phyloP scores from a whole-genome alignment of 73 alveolate species.

The Paramecium biaurelia region DNA sequence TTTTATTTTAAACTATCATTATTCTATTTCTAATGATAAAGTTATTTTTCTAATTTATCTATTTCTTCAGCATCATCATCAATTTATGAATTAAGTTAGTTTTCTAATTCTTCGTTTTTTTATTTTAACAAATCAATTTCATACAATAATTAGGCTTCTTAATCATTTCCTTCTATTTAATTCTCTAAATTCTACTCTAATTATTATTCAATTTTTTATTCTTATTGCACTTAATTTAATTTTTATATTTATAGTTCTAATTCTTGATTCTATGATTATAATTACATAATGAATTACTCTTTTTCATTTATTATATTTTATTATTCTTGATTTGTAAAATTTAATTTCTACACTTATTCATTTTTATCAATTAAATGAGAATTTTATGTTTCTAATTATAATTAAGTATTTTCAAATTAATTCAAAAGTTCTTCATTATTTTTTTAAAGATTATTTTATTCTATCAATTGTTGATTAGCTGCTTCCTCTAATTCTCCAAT shows the following conservation, averaged over 20 bases:
- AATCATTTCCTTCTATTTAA: neutral
- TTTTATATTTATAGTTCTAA: neutral
- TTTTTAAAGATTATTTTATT: neutral
- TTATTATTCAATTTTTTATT: neutral
- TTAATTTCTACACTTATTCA: neutral
- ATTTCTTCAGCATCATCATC: constrained; percentile 15
- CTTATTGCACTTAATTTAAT: neutral
- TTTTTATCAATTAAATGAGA: neutral
- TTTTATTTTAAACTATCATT: neutral
- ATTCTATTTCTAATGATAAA: neutral
- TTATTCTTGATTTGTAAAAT: neutral
- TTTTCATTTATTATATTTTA: neutral
- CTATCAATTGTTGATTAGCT: neutral
- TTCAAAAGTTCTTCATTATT: neutral
- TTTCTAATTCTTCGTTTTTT: neutral
- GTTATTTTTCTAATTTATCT: neutral
- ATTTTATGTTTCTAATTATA: neutral
- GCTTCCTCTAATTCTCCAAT: neutral
- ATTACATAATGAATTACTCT: neutral
- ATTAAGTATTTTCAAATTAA: neutral
- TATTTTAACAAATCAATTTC: neutral
- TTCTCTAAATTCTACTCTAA: neutral
- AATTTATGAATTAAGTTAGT: neutral
- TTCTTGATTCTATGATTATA: neutral
- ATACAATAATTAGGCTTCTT: neutral